phyloP scores from a whole-genome alignment of 139 green algal species.

The Micromonas commoda region DNA sequence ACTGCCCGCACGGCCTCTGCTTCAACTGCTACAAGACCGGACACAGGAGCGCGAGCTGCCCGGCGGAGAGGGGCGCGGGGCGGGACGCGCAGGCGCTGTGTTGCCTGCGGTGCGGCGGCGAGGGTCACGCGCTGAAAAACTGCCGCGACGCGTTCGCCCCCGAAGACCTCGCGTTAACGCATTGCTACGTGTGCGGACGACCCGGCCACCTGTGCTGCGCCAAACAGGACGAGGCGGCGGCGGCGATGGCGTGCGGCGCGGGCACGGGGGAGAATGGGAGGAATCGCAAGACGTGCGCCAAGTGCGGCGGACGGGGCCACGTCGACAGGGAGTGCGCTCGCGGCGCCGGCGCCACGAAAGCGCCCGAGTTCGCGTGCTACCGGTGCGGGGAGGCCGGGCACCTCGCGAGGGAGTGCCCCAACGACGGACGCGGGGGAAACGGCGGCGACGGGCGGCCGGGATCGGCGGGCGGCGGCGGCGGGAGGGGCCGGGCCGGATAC shows the following conservation, averaged over 20 bases:
- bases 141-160: slow-evolving; percentile 49
- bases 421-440: neutral
- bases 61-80: neutral
- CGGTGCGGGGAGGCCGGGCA: slow-evolving; percentile 56
- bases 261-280: no score
- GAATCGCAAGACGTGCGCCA: neutral
- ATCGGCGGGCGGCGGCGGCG: no score
- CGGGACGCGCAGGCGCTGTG: slow-evolving; percentile 11
- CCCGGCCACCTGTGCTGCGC: slow-evolving; percentile 59
- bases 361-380: slow-evolving; percentile 40
- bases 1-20: slow-evolving; percentile 57
- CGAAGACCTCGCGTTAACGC: slow-evolving; percentile 48
- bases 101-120: slow-evolving; percentile 59
- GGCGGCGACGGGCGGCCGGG: neutral
- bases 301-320: slow-evolving; percentile 6
- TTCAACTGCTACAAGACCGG: slow-evolving; percentile 33
- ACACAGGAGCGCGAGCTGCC: slow-evolving; percentile 30
- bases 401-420: slow-evolving; percentile 47
- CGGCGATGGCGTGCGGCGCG: neutral
- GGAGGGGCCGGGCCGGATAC: neutral
- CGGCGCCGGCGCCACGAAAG: neutral
- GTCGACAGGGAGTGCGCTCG: neutral
- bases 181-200: slow-evolving; percentile 59
- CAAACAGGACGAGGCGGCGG: slow-evolving; percentile 25
- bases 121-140: neutral